These are phyloP conservation scores for Penicillium sp. DNA, from an alignment of 2,329 filamentous ascomycete genomes.

Conservation along the genomic window DNA sequence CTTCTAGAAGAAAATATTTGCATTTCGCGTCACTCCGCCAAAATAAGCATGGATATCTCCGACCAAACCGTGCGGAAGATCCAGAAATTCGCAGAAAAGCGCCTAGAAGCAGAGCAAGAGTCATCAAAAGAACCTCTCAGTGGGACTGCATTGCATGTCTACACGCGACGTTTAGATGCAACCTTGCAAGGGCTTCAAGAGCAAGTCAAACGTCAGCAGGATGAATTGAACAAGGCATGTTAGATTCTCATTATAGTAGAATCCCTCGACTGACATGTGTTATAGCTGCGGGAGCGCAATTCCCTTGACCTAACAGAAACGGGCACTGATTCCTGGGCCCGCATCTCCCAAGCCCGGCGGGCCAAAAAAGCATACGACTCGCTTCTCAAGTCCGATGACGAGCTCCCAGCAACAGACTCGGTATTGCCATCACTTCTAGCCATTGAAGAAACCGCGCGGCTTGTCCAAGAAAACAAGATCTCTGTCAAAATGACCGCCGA, in stretches of 20 bases:
- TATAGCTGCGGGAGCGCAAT: conserved; percentile 29
- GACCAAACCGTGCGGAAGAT: conserved; percentile 29
- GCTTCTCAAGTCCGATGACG: conserved; percentile 53
- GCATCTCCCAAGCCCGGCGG: conserved; percentile 41
- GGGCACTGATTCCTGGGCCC: conserved; percentile 23
- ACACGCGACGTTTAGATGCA: conserved; percentile 47
- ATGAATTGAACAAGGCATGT: conserved; percentile 40
- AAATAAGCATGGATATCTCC: conserved; percentile 24
- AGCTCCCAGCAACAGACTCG: conserved; percentile 59
- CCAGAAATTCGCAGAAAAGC: conserved; percentile 29
- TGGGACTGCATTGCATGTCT: conserved; percentile 25
- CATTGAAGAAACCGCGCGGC: conserved; percentile 56
- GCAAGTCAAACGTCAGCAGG: conserved; percentile 42
- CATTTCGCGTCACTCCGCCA: not conserved
- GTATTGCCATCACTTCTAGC: conserved; percentile 64
- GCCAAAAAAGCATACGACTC: conserved; percentile 59
- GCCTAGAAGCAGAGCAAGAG: conserved; percentile 29
- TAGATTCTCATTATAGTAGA: not conserved
- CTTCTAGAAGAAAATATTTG: not conserved
- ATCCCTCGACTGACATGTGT: conserved; percentile 10
- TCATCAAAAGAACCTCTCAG: conserved; percentile 24
- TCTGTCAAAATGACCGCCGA: conserved; percentile 44
- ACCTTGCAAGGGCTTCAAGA: conserved; percentile 60
- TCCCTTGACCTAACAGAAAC: conserved; percentile 26
- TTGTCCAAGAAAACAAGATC: conserved; percentile 55